Evolutionary conservation across 768 basidiomycete species (phyloP).

Genomic region (Leccinellum luteum): DNA sequence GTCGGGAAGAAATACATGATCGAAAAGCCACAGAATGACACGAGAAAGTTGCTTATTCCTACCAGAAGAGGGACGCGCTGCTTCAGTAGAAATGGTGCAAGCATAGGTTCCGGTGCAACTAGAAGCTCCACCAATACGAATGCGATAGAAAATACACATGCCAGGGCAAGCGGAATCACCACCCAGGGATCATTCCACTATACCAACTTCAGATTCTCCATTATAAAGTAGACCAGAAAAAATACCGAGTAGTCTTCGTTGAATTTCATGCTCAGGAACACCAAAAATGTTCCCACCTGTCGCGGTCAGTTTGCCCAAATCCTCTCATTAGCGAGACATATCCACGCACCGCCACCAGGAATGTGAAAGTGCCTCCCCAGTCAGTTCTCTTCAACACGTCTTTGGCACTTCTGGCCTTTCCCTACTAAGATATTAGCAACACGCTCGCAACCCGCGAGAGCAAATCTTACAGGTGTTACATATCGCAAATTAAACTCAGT

Average conservation of each 20-base stretch:
- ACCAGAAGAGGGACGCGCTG: slow-evolving; percentile 72
- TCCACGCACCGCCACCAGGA: slow-evolving; percentile 56
- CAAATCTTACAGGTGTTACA: slow-evolving; percentile 55
- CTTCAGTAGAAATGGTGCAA: slow-evolving; percentile 63
- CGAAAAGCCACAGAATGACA: slow-evolving; percentile 69
- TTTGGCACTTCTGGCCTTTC: slow-evolving; percentile 59
- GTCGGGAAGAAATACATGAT: slow-evolving; percentile 79
- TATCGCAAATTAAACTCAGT: slow-evolving; percentile 61
- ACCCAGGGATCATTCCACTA: slow-evolving; percentile 65
- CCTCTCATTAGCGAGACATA: neutral
- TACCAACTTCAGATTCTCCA: slow-evolving; percentile 3
- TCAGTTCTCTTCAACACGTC: slow-evolving; percentile 76
- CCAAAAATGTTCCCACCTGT: slow-evolving; percentile 58
- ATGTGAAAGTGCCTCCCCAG: slow-evolving; percentile 65
- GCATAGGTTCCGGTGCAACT: slow-evolving; percentile 66
- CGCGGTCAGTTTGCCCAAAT: neutral
- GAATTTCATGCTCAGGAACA: slow-evolving; percentile 69
- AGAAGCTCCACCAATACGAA: slow-evolving; percentile 65
- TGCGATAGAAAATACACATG: slow-evolving; percentile 41
- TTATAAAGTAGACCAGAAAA: neutral
- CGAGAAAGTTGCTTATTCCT: slow-evolving; percentile 69
- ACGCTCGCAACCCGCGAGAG: neutral
- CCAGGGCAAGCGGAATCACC: slow-evolving; percentile 44
- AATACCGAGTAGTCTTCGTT: slow-evolving; percentile 63
- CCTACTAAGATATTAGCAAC: slow-evolving; percentile 39